These are phyloP conservation scores for Pseudocercospora vitis DNA, from an alignment of 2,329 filamentous ascomycete genomes.

Conservation along the genomic window DNA sequence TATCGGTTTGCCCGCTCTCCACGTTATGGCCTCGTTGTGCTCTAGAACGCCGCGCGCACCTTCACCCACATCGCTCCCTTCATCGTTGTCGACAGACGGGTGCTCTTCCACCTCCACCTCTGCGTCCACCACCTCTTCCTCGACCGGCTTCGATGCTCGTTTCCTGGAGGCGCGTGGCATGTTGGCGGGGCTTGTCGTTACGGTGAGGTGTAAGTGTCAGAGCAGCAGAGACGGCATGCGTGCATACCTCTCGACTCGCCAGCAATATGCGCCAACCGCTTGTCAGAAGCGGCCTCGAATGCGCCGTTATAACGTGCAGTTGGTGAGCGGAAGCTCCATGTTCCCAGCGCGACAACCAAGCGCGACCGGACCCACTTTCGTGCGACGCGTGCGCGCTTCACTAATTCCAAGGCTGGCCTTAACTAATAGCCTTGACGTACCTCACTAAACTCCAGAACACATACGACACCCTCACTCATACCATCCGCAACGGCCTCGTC, in stretches of 20 bases:
- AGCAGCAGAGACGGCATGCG: not conserved
- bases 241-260: conserved; percentile 1
- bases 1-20: conserved; percentile 89
- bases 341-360: not conserved
- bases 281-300: not conserved
- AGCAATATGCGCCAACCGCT: not conserved
- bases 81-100: conserved; percentile 23
- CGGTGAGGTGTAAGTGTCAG: not conserved
- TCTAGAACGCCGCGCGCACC: conserved; percentile 50
- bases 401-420: no score
- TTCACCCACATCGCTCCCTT: conserved; percentile 22
- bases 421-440: no score
- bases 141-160: conserved; percentile 12
- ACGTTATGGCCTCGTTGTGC: conserved; percentile 85
- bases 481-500: no score
- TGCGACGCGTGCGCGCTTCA: no score
- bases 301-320: not conserved
- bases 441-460: no score
- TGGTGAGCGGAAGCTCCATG: not conserved
- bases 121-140: no score
- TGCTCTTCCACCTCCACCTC: no score
- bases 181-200: not conserved
- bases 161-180: conserved; percentile 18
- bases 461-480: no score
- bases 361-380: no score